Evolutionary conservation across 805 yeast genomes (phyloP).

Genomic region (Jamesozyma gamospora): DNA sequence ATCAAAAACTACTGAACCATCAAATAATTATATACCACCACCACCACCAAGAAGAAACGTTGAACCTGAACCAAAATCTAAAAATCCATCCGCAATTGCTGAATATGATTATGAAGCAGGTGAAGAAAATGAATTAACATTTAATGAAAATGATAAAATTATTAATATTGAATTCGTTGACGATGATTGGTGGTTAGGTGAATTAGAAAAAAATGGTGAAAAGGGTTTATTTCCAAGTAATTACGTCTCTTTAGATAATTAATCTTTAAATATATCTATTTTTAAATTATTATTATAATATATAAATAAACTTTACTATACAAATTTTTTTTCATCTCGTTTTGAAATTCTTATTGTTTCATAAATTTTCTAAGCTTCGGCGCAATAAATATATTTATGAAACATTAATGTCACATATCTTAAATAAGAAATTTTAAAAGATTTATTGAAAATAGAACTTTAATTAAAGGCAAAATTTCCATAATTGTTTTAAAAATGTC

Average conservation of each 20-base stretch:
- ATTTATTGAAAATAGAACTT: no score
- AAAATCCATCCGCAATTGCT: constrained; percentile 51
- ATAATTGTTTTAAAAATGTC: no score
- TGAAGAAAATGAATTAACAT: constrained; percentile 84
- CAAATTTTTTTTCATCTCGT: no score
- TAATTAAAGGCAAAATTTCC: no score
- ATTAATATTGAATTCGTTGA: constrained; percentile 79
- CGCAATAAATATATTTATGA: no score
- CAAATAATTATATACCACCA: constrained; percentile 16
- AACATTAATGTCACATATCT: no score
- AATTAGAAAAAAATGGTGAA: constrained; percentile 52
- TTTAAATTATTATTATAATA: no score
- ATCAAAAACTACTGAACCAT: constrained; percentile 21
- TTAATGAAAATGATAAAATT: constrained; percentile 75
- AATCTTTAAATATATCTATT: neutral
- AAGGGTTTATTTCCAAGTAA: constrained; percentile 88
- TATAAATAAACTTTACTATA: no score
- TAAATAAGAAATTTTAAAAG: no score
- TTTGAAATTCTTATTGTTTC: neutral
- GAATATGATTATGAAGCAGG: constrained; percentile 85
- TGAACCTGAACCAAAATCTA: constrained; percentile 18
- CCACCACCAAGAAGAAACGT: constrained; percentile 14
- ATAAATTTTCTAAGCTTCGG: neutral
- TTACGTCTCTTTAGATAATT: constrained; percentile 47
- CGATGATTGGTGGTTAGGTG: constrained; percentile 97